phyloP scores from a whole-genome alignment of 306 rosid species.

The Datisca glomerata region DNA sequence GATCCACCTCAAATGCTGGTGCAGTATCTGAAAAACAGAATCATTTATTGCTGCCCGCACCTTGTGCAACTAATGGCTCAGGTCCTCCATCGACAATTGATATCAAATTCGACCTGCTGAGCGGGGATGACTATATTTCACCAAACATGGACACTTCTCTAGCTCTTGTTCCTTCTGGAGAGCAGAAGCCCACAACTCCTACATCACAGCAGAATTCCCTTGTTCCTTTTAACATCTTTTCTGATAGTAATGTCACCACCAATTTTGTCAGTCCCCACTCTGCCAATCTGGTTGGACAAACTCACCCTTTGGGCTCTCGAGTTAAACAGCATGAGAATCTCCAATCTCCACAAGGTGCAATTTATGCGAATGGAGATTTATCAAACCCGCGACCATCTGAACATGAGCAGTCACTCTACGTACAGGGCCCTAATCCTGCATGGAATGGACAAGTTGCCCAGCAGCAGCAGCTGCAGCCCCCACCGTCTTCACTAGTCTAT shows the following conservation, averaged over 20 bases:
- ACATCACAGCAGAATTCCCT: slow-evolving; percentile 64
- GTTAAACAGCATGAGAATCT: slow-evolving; percentile 46
- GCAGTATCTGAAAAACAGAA: slow-evolving; percentile 54
- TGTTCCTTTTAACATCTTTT: slow-evolving; percentile 66
- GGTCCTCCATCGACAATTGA: slow-evolving; percentile 31
- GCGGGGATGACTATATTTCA: slow-evolving; percentile 79
- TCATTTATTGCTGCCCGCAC: slow-evolving; percentile 57
- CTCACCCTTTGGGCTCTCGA: slow-evolving; percentile 30
- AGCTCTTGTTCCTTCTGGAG: slow-evolving; percentile 83
- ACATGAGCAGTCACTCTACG: slow-evolving; percentile 42
- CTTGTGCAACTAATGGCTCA: slow-evolving; percentile 36
- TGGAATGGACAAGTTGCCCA: slow-evolving; percentile 63
- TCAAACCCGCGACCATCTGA: slow-evolving; percentile 40
- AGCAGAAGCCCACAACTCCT: slow-evolving; percentile 47
- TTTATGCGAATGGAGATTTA: slow-evolving; percentile 43
- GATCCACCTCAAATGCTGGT: slow-evolving; percentile 41
- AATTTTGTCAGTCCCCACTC: slow-evolving; percentile 28
- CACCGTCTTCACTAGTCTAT: slow-evolving; percentile 33
- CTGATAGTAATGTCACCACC: slow-evolving; percentile 32
- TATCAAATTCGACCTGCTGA: slow-evolving; percentile 83
- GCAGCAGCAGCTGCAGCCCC: slow-evolving; percentile 24
- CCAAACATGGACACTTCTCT: slow-evolving; percentile 57
- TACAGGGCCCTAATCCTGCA: slow-evolving; percentile 41
- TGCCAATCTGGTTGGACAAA: slow-evolving; percentile 31
- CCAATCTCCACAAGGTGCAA: slow-evolving; percentile 45